Conservation (phyloP, 768 basidiomycete genomes). For the Podaxis mareebaensis region DNA sequence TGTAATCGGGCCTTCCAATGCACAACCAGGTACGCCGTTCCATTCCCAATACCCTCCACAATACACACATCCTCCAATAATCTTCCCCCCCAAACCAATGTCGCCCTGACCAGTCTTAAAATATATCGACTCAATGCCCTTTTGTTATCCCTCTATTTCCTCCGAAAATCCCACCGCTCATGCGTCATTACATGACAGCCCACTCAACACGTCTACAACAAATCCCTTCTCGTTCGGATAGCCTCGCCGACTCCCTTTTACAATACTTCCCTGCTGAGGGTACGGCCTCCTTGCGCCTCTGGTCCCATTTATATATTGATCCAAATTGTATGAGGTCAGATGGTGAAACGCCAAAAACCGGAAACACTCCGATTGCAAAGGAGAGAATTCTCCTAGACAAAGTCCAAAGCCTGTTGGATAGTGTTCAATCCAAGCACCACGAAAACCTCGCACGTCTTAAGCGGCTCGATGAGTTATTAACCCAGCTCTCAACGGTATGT, state of each 20-base stretch:
- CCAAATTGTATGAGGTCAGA: background rate
- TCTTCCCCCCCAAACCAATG: background rate
- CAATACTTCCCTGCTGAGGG: conserved; percentile 1
- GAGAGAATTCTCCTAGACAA: background rate
- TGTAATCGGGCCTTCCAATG: background rate
- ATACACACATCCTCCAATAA: background rate
- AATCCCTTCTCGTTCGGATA: background rate
- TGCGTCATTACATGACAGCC: background rate
- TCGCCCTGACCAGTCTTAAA: background rate
- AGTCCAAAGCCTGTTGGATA: background rate
- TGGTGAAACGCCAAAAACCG: background rate
- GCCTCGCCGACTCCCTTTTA: background rate
- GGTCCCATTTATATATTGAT: background rate
- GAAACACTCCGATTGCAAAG: background rate
- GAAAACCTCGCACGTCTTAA: conserved; percentile 1
- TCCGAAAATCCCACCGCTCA: background rate
- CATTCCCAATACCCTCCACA: background rate
- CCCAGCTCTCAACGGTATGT: background rate
- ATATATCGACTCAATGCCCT: background rate
- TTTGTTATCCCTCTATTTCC: background rate
- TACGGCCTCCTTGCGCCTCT: background rate
- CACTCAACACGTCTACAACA: background rate
- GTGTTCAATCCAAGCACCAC: background rate
- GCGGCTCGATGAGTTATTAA: background rate
- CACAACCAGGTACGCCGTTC: background rate